These are phyloP conservation scores for Pseudocercospora cruenta DNA, from an alignment of 2,329 filamentous ascomycete species.

Conservation along the genomic window DNA sequence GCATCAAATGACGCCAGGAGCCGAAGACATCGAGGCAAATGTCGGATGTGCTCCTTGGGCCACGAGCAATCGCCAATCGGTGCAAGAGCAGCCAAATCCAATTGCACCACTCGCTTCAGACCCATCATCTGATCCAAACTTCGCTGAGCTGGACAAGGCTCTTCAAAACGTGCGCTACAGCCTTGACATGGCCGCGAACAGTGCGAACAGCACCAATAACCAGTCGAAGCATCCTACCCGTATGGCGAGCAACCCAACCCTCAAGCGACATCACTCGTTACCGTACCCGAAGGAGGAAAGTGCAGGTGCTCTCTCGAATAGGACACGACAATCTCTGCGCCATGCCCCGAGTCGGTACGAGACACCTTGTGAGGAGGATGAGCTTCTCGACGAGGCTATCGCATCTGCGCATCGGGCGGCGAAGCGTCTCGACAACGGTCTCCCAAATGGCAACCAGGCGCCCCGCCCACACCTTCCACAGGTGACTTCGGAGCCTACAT, in stretches of 20 bases:
- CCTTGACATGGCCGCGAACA: slow-evolving; percentile 50
- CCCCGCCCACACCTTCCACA: slow-evolving; percentile 60
- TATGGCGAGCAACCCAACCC: slow-evolving; percentile 49
- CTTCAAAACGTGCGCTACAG: slow-evolving; percentile 64
- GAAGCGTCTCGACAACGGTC: slow-evolving; percentile 64
- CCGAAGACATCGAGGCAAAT: slow-evolving; percentile 90
- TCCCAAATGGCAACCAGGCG: slow-evolving; percentile 31
- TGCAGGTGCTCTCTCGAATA: slow-evolving; percentile 68
- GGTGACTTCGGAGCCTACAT: slow-evolving; percentile 65
- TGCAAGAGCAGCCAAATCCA: slow-evolving; percentile 59
- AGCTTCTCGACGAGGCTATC: slow-evolving; percentile 87
- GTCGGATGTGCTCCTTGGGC: slow-evolving; percentile 89
- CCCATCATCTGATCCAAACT: slow-evolving; percentile 53
- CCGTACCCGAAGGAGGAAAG: slow-evolving; percentile 50
- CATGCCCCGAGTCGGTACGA: slow-evolving; percentile 82
- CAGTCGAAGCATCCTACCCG: slow-evolving; percentile 39
- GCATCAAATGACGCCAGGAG: slow-evolving; percentile 78
- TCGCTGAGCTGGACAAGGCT: slow-evolving; percentile 64
- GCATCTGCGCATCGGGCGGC: slow-evolving; percentile 76
- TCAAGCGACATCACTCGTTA: slow-evolving; percentile 55
- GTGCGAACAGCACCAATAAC: slow-evolving; percentile 36
- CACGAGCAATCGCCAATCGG: slow-evolving; percentile 71
- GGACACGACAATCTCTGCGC: slow-evolving; percentile 76
- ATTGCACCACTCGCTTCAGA: slow-evolving; percentile 54
- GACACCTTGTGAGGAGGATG: slow-evolving; percentile 93